Conservation (phyloP, 352 stramenopile species). For the Blastocystis sp. region DNA sequence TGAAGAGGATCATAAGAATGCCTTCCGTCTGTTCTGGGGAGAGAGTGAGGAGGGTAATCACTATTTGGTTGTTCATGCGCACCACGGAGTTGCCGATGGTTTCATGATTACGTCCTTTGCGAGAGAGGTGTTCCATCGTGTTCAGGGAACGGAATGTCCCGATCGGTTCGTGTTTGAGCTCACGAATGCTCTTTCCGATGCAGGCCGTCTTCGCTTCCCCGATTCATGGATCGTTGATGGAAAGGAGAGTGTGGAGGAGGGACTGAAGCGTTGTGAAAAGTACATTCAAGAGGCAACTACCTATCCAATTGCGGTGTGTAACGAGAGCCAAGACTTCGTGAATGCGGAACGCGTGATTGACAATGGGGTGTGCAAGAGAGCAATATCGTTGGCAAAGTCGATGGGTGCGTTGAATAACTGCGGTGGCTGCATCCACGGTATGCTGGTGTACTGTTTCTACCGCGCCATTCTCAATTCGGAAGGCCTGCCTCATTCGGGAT, state of each 20-base stretch:
- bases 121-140: neutral
- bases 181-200: neutral
- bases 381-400: constrained; percentile 1
- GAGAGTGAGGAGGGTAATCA: neutral
- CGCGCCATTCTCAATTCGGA: constrained; percentile 6
- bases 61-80: constrained; percentile 41
- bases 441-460: constrained; percentile 40
- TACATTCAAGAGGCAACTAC: neutral
- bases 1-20: neutral
- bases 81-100: constrained; percentile 65
- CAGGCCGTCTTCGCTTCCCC: neutral
- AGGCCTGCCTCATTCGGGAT: neutral
- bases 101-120: constrained; percentile 49
- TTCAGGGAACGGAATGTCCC: neutral
- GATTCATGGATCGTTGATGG: neutral
- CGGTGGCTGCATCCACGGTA: constrained; percentile 42
- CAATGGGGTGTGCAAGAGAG: neutral
- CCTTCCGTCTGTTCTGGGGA: constrained; percentile 12
- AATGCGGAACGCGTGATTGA: constrained; percentile 10
- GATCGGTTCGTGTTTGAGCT: neutral
- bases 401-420: neutral
- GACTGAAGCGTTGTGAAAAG: neutral
- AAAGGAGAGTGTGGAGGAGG: neutral
- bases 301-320: neutral
- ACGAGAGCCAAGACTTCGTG: neutral